A percentile compares a stretch with the other conserved stretches of the same genome.
Conservation (phyloP, 2,329 filamentous ascomycete species). For the Phaeophleospora eucalypticola region DNA sequence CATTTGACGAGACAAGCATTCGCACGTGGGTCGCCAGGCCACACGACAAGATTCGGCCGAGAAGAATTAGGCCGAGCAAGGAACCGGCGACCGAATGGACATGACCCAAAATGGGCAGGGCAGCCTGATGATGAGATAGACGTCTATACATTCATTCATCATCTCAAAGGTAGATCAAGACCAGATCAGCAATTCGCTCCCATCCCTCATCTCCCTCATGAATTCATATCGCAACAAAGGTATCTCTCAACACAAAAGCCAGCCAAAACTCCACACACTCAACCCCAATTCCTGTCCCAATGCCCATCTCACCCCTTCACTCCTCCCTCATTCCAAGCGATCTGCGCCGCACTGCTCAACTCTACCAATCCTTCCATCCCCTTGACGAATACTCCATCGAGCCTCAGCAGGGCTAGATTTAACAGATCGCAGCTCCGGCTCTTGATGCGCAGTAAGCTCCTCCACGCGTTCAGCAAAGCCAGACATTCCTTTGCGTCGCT, state of each 20-base stretch:
- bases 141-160: too few relatives aligned
- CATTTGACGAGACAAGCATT: too few relatives aligned
- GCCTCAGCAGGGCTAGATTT: conserved; percentile 29
- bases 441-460: conserved; percentile 30
- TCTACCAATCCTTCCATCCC: conserved; percentile 30
- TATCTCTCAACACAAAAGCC: background rate
- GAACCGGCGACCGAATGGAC: background rate
- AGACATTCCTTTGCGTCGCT: conserved; percentile 31
- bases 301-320: background rate
- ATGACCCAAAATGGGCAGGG: background rate
- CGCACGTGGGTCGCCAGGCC: too few relatives aligned
- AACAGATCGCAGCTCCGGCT: conserved; percentile 34
- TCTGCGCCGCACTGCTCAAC: conserved; percentile 27
- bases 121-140: too few relatives aligned
- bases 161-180: too few relatives aligned
- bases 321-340: conserved; percentile 27
- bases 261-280: background rate
- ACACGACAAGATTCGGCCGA: too few relatives aligned
- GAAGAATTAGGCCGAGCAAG: background rate
- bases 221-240: too few relatives aligned
- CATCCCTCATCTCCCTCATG: too few relatives aligned
- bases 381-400: conserved; percentile 31
- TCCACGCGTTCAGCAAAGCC: conserved; percentile 29
- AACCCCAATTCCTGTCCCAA: background rate
- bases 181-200: too few relatives aligned